These are phyloP conservation scores for Petasospora fabianii DNA, from an alignment of 1,139 yeast genomes.

Conservation along the genomic window DNA sequence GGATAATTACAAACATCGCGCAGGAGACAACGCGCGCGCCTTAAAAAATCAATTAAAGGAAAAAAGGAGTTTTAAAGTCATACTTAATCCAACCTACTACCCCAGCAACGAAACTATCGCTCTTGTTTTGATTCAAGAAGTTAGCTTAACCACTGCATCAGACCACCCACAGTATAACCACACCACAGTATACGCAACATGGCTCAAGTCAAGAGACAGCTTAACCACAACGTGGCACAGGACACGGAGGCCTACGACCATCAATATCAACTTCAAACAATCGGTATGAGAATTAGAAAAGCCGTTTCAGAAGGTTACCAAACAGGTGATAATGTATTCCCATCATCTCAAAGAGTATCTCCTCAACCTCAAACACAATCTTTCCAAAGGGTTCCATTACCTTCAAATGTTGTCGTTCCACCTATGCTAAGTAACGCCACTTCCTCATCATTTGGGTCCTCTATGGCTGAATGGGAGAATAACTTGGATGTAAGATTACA, in stretches of 20 bases:
- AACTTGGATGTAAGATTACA: conserved; percentile 39
- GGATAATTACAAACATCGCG: background rate
- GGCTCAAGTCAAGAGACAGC: conserved; percentile 22
- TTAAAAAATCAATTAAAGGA: too few relatives aligned
- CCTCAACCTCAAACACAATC: conserved; percentile 5
- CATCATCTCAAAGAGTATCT: conserved; percentile 9
- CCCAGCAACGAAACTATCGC: background rate
- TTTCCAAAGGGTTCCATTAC: conserved; percentile 49
- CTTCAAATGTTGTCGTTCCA: conserved; percentile 35
- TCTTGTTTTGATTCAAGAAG: background rate
- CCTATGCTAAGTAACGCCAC: conserved; percentile 24
- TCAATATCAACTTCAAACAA: conserved; percentile 41
- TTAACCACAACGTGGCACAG: conserved; percentile 7
- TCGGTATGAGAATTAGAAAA: conserved; percentile 72
- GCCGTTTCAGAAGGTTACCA: conserved; percentile 62
- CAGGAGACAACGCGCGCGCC: background rate
- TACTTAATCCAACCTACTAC: too few relatives aligned
- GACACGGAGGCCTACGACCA: conserved; percentile 21
- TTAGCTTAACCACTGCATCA: background rate
- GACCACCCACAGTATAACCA: background rate
- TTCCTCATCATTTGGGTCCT: conserved; percentile 32
- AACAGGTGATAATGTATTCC: conserved; percentile 27
- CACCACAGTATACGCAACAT: background rate
- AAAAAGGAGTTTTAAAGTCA: too few relatives aligned
- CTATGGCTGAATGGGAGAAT: conserved; percentile 49